Evolutionary conservation across 805 yeast genomes (phyloP).

Genomic region (Wickerhamiella sorbophila): DNA sequence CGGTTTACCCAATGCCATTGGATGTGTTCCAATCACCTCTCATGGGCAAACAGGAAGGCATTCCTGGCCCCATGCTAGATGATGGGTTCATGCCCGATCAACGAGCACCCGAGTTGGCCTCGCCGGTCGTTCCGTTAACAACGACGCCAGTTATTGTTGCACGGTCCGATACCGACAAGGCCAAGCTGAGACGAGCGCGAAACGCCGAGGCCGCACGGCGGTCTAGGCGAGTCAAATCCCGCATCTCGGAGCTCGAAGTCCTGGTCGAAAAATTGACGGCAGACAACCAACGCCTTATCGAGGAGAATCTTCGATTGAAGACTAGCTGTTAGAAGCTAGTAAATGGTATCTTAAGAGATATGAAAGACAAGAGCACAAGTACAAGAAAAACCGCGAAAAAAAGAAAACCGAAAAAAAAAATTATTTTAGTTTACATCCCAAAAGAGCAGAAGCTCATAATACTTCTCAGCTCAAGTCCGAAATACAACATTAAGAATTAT

Average conservation of each 20-base stretch:
- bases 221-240: conserved; percentile 79
- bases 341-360: background rate
- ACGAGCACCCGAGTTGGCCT: background rate
- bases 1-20: background rate
- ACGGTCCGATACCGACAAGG: conserved; percentile 9
- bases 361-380: background rate
- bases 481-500: too few relatives aligned
- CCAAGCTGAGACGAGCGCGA: conserved; percentile 53
- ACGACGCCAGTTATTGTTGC: conserved; percentile 10
- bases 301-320: conserved; percentile 43
- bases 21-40: background rate
- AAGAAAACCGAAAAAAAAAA: background rate
- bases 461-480: too few relatives aligned
- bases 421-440: too few relatives aligned
- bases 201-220: conserved; percentile 91
- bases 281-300: conserved; percentile 42
- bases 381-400: background rate
- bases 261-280: conserved; percentile 50
- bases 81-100: background rate
- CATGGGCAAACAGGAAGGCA: background rate
- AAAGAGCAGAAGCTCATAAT: too few relatives aligned
- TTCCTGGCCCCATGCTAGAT: background rate
- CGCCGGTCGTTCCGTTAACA: background rate
- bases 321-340: background rate
- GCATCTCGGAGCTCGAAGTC: conserved; percentile 70